phyloP scores from a whole-genome alignment of 257 asterid genomes.

The Solanum ossicruentum region DNA sequence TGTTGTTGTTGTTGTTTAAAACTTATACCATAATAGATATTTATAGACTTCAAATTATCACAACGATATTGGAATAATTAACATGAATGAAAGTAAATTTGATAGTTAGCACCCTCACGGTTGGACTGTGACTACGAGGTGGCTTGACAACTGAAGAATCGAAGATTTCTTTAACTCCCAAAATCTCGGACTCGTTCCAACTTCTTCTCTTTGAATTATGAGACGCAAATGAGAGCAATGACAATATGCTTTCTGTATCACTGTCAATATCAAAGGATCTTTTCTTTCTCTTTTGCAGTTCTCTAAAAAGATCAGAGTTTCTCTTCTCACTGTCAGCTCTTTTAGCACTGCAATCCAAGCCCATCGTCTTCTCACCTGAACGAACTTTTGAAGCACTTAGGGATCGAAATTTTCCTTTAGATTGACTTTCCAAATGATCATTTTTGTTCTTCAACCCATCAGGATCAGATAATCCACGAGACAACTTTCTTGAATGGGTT shows the following conservation, averaged over 20 bases:
- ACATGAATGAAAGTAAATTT: neutral
- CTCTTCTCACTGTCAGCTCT: neutral
- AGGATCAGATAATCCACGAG: slow-evolving; percentile 17
- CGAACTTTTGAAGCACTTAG: slow-evolving; percentile 21
- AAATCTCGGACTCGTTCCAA: slow-evolving; percentile 57
- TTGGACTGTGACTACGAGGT: slow-evolving; percentile 28
- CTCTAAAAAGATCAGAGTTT: neutral
- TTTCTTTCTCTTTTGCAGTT: slow-evolving; percentile 1
- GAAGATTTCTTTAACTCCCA: slow-evolving; percentile 34
- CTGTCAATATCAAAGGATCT: slow-evolving; percentile 28
- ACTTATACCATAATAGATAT: neutral
- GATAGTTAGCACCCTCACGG: slow-evolving; percentile 17
- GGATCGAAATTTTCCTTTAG: slow-evolving; percentile 16
- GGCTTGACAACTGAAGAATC: slow-evolving; percentile 39
- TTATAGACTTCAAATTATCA: neutral
- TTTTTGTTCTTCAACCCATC: slow-evolving; percentile 7
- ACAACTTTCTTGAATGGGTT: slow-evolving; percentile 4
- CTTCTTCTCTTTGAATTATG: slow-evolving; percentile 40
- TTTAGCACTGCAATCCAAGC: neutral
- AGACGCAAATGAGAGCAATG: slow-evolving; percentile 14
- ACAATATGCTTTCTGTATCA: slow-evolving; percentile 32
- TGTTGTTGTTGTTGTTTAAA: neutral
- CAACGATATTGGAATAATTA: neutral
- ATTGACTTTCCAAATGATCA: slow-evolving; percentile 1
- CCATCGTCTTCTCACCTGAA: slow-evolving; percentile 1